These are phyloP conservation scores for Populus hybrid DNA, from an alignment of 441 rosid species.

Conservation along the genomic window DNA sequence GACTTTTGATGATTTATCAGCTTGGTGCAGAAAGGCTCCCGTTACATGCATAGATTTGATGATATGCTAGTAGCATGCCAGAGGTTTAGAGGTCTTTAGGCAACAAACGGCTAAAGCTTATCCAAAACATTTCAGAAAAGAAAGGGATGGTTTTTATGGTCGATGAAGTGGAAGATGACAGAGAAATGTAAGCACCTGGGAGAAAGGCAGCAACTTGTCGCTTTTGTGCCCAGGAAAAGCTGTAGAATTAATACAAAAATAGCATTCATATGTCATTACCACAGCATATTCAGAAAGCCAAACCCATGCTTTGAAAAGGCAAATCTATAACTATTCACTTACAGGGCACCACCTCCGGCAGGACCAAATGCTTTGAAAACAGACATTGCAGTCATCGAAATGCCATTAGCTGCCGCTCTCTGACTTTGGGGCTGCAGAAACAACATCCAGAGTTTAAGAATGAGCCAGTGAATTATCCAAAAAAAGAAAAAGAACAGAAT, in stretches of 20 bases:
- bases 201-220: conserved; percentile 28
- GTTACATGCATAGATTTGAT: no score
- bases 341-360: conserved; percentile 65
- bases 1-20: no score
- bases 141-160: neutral
- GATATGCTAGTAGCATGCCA: no score
- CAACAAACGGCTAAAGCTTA: neutral
- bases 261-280: neutral
- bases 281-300: neutral
- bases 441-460: conserved; percentile 4
- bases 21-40: no score
- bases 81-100: neutral
- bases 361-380: conserved; percentile 75
- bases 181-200: conserved; percentile 30
- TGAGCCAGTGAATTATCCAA: neutral
- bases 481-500: no score
- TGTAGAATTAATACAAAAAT: conserved; percentile 19
- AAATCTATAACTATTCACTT: conserved; percentile 19
- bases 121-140: neutral
- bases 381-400: conserved; percentile 76
- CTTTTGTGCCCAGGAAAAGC: conserved; percentile 56
- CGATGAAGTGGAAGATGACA: neutral
- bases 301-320: neutral
- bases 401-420: conserved; percentile 77
- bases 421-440: conserved; percentile 45